Evolutionary conservation across 202 grass and related monocot genomes (phyloP).

Genomic region (Zizania palustris): DNA sequence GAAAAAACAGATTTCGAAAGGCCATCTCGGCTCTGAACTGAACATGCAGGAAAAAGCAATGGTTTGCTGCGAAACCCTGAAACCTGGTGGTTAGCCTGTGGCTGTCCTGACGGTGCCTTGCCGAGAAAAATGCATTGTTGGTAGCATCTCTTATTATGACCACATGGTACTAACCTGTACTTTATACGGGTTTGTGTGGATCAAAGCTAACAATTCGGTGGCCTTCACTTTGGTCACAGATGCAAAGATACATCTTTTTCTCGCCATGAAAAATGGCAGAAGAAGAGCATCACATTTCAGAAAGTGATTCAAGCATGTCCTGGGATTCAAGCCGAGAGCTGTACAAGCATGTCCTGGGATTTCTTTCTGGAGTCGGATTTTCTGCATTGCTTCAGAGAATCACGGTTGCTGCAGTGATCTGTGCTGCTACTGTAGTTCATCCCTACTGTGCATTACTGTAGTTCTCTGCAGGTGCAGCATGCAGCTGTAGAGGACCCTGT

Average conservation of each 20-base stretch:
- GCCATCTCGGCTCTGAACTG: not conserved
- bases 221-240: not conserved
- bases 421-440: too few relatives aligned
- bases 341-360: constrained; percentile 12
- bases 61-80: not conserved
- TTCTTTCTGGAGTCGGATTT: too few relatives aligned
- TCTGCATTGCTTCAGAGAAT: too few relatives aligned
- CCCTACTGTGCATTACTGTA: too few relatives aligned
- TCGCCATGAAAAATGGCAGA: not conserved
- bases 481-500: too few relatives aligned
- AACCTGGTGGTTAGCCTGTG: not conserved
- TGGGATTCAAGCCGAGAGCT: constrained; percentile 1
- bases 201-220: not conserved
- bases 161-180: not conserved
- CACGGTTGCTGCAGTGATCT: too few relatives aligned
- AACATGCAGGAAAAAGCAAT: not conserved
- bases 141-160: constrained; percentile 5
- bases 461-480: too few relatives aligned
- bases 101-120: constrained; percentile 5
- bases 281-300: not conserved
- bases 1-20: not conserved
- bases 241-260: constrained; percentile 9
- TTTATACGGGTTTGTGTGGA: not conserved
- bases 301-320: constrained; percentile 3
- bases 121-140: not conserved